phyloP scores from a whole-genome alignment of 2,329 filamentous ascomycete species.

The Xylariaceae sp. region DNA sequence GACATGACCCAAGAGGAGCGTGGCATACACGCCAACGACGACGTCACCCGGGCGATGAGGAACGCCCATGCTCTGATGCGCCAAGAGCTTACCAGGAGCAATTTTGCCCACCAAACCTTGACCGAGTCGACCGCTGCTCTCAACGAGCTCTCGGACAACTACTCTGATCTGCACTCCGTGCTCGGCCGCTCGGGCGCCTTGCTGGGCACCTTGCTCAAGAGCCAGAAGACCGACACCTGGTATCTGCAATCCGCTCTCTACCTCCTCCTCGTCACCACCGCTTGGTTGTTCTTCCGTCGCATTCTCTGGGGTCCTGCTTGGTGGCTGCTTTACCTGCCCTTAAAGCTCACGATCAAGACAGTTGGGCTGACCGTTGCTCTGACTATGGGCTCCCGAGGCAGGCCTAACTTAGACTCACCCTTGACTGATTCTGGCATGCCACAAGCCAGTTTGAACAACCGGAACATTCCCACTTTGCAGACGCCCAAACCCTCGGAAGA shows the following conservation, averaged over 20 bases:
- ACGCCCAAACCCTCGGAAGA: constrained; percentile 30
- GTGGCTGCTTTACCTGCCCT: constrained; percentile 82
- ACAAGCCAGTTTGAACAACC: constrained; percentile 30
- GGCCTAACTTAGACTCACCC: constrained; percentile 19
- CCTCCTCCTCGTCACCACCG: constrained; percentile 70
- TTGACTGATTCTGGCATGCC: constrained; percentile 19
- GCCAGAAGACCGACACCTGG: constrained; percentile 97
- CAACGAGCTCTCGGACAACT: constrained; percentile 74
- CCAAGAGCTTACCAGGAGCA: constrained; percentile 76
- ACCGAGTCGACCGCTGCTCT: constrained; percentile 80
- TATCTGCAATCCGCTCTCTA: constrained; percentile 90
- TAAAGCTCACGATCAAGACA: constrained; percentile 62
- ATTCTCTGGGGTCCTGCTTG: constrained; percentile 84
- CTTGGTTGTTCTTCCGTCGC: constrained; percentile 82
- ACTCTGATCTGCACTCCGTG: constrained; percentile 73
- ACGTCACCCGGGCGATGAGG: constrained; percentile 79
- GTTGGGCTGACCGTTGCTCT: constrained; percentile 50
- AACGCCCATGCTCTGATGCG: constrained; percentile 85
- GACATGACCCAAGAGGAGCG: constrained; percentile 57
- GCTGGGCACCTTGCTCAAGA: constrained; percentile 73
- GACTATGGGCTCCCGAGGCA: constrained; percentile 25
- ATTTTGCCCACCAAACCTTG: constrained; percentile 86
- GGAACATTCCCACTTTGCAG: constrained; percentile 47
- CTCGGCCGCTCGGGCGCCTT: constrained; percentile 71
- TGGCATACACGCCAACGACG: constrained; percentile 68